Percentiles rank a stretch among this genome's conserved stretches.
These are phyloP conservation scores for Stropharia rugosoannulata DNA, from an alignment of 768 basidiomycete species.

Conservation along the genomic window DNA sequence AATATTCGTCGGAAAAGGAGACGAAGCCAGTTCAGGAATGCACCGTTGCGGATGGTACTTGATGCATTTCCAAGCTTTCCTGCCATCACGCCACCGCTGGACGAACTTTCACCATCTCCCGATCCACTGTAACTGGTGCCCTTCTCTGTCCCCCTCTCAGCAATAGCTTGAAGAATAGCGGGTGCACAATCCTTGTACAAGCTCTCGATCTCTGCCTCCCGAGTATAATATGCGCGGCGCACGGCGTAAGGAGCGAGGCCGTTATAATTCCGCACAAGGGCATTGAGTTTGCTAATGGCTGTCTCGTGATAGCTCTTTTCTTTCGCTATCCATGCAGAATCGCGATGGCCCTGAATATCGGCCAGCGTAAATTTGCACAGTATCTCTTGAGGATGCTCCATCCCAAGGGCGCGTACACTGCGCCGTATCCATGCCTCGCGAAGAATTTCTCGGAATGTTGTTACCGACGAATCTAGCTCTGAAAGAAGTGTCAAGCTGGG, in stretches of 20 bases:
- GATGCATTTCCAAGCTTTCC: neutral
- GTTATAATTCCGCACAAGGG: conserved; percentile 77
- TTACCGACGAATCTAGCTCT: conserved; percentile 69
- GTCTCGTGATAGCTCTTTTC: conserved; percentile 69
- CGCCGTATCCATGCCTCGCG: conserved; percentile 75
- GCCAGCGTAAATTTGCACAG: conserved; percentile 30
- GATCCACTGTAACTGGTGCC: neutral
- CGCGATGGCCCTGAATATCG: conserved; percentile 48
- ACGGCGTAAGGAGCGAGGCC: conserved; percentile 77
- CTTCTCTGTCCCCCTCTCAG: conserved; percentile 11
- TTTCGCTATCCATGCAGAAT: conserved; percentile 67
- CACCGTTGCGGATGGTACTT: neutral
- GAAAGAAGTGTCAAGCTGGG: neutral
- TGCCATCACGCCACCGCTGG: neutral
- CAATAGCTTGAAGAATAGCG: conserved; percentile 42
- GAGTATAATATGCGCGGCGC: conserved; percentile 59
- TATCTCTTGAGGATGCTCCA: conserved; percentile 38
- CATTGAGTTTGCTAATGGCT: conserved; percentile 71
- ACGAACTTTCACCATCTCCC: neutral
- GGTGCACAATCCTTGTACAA: conserved; percentile 50
- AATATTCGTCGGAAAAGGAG: conserved; percentile 4
- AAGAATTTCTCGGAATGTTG: conserved; percentile 62
- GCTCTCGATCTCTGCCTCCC: conserved; percentile 55
- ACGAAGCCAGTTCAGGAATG: conserved; percentile 4
- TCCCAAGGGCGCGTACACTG: conserved; percentile 60